Conservation (phyloP, 441 rosid genomes). For the Geranium incanum region DNA sequence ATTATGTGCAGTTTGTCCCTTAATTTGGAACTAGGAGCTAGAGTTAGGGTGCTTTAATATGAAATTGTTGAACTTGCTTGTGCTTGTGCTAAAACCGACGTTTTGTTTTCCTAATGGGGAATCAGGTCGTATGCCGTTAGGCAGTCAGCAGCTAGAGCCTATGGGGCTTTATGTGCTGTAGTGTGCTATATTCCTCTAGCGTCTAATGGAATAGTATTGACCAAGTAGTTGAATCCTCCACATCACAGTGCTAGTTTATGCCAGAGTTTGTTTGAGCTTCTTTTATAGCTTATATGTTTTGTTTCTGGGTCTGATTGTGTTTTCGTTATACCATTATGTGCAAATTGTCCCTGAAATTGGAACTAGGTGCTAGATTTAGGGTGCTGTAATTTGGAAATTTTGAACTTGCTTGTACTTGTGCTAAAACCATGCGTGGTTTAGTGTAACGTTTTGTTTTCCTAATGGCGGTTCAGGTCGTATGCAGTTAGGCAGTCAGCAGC, state of each 20-base stretch:
- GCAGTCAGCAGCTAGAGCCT: too few species aligned
- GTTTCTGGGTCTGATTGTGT: background rate
- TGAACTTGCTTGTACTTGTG: background rate
- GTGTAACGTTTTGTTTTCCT: background rate
- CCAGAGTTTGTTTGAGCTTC: background rate
- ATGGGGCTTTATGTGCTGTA: too few species aligned
- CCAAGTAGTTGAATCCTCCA: background rate
- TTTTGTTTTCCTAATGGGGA: too few species aligned
- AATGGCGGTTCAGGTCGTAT: conserved; percentile 47
- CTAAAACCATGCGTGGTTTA: background rate
- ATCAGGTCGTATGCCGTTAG: too few species aligned
- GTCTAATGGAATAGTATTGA: background rate
- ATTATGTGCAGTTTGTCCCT: too few species aligned
- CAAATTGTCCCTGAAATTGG: background rate
- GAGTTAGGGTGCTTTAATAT: too few species aligned
- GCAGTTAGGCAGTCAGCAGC: conserved; percentile 74
- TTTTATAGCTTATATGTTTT: background rate
- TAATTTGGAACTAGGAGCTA: too few species aligned
- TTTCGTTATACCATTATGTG: background rate
- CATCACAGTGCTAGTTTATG: background rate
- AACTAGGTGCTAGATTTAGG: background rate
- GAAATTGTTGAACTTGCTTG: too few species aligned
- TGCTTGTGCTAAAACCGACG: too few species aligned
- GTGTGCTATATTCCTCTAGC: too few species aligned
- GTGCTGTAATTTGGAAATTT: conserved; percentile 3